These are phyloP conservation scores for Epichloe coenophiala DNA, from an alignment of 2,329 filamentous ascomycete genomes.

Conservation along the genomic window DNA sequence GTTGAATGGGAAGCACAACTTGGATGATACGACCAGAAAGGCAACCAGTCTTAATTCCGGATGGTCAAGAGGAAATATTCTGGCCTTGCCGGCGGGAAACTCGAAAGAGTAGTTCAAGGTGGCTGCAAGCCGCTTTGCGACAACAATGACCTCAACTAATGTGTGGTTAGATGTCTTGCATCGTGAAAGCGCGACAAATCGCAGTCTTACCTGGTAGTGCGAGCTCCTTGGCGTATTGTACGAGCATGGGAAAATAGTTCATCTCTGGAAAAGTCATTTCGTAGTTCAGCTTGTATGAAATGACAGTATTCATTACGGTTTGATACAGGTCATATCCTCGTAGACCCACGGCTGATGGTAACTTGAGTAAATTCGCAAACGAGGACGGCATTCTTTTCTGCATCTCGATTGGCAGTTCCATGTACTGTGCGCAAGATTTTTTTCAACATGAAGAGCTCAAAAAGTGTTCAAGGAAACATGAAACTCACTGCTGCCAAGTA, in stretches of 20 bases:
- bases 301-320: conserved; percentile 45
- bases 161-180: conserved; percentile 13
- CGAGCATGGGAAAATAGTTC: conserved; percentile 54
- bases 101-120: conserved; percentile 35
- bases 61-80: conserved; percentile 39
- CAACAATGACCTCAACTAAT: conserved; percentile 38
- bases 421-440: conserved; percentile 26
- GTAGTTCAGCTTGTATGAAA: conserved; percentile 54
- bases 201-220: conserved; percentile 53
- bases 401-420: conserved; percentile 50
- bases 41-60: conserved; percentile 66
- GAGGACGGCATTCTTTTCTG: conserved; percentile 46
- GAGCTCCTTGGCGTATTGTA: conserved; percentile 57
- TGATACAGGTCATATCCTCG: conserved; percentile 48
- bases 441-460: background rate
- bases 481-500: conserved; percentile 53
- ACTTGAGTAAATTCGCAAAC: conserved; percentile 47
- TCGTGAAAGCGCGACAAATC: background rate
- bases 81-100: conserved; percentile 36
- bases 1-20: conserved; percentile 68
- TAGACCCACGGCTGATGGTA: conserved; percentile 26
- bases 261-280: conserved; percentile 58
- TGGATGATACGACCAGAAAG: conserved; percentile 61
- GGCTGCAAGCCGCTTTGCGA: conserved; percentile 30
- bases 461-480: background rate